A percentile compares a stretch with the other conserved stretches of the same genome.
Evolutionary conservation across 371 early-diverging fungal species (phyloP).

Genomic region (Mortierella sp.): DNA sequence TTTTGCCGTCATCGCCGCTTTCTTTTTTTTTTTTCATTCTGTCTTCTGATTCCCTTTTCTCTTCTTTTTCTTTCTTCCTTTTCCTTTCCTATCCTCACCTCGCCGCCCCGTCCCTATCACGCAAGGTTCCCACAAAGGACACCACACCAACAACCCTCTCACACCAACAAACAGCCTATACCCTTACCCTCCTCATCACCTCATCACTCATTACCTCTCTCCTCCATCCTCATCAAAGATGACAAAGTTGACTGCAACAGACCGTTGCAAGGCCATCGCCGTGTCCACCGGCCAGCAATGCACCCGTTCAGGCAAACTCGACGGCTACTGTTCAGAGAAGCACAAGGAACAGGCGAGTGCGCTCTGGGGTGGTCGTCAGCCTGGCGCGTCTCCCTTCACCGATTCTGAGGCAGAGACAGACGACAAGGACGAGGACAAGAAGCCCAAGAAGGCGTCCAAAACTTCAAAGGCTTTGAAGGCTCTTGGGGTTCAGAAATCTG

Average conservation of each 20-base stretch:
- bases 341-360: slow-evolving; percentile 44
- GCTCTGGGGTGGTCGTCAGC: slow-evolving; percentile 6
- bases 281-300: slow-evolving; percentile 50
- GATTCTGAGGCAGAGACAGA: slow-evolving; percentile 33
- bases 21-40: neutral
- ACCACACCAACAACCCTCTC: neutral
- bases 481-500: neutral
- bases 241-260: neutral
- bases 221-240: neutral
- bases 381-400: slow-evolving; percentile 17
- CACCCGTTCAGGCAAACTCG: slow-evolving; percentile 41
- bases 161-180: neutral
- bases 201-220: neutral
- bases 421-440: slow-evolving; percentile 5
- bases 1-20: slow-evolving; percentile 5
- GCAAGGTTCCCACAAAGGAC: neutral
- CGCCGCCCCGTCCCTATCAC: neutral
- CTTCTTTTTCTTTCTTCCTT: neutral
- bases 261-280: slow-evolving; percentile 53
- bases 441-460: slow-evolving; percentile 19
- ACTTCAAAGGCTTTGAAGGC: slow-evolving; percentile 27
- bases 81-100: neutral
- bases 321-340: slow-evolving; percentile 53
- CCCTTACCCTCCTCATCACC: neutral
- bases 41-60: neutral